Evolutionary conservation across 345 rosid species (phyloP).

Genomic region (Bretschneidera sinensis): DNA sequence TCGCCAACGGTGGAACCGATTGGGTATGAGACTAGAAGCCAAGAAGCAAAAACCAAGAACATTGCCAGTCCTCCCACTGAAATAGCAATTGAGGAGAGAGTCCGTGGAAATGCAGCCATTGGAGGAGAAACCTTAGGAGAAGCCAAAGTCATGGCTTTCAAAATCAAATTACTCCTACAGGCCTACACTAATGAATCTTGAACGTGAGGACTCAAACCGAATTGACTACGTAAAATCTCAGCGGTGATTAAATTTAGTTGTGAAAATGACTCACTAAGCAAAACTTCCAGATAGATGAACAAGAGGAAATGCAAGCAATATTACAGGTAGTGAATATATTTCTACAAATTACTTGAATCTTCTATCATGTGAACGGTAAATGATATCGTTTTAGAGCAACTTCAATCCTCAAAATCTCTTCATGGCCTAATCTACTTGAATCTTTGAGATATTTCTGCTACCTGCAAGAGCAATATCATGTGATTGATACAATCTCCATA

Average conservation of each 20-base stretch:
- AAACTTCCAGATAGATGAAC: background rate
- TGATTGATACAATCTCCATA: too few species aligned
- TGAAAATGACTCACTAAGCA: background rate
- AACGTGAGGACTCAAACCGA: background rate
- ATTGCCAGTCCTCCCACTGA: slow-evolving; percentile 60
- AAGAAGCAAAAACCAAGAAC: slow-evolving; percentile 61
- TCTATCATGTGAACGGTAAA: background rate
- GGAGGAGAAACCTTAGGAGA: slow-evolving; percentile 44
- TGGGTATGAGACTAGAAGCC: slow-evolving; percentile 56
- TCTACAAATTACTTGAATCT: too few species aligned
- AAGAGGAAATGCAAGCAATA: background rate
- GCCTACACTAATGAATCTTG: too few species aligned
- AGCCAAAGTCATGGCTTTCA: slow-evolving; percentile 43
- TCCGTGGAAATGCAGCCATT: slow-evolving; percentile 43
- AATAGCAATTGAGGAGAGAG: slow-evolving; percentile 50
- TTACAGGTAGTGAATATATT: too few species aligned
- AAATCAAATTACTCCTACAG: slow-evolving; percentile 2
- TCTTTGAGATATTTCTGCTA: background rate
- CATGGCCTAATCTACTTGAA: background rate
- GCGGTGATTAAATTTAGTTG: too few species aligned
- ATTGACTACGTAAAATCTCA: background rate
- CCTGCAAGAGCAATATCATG: background rate
- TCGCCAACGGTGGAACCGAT: slow-evolving; percentile 48
- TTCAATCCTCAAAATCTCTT: background rate
- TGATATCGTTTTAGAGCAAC: background rate